These are phyloP conservation scores for Pseudogymnoascus sp. DNA, from an alignment of 2,329 filamentous ascomycete species.

Conservation along the genomic window DNA sequence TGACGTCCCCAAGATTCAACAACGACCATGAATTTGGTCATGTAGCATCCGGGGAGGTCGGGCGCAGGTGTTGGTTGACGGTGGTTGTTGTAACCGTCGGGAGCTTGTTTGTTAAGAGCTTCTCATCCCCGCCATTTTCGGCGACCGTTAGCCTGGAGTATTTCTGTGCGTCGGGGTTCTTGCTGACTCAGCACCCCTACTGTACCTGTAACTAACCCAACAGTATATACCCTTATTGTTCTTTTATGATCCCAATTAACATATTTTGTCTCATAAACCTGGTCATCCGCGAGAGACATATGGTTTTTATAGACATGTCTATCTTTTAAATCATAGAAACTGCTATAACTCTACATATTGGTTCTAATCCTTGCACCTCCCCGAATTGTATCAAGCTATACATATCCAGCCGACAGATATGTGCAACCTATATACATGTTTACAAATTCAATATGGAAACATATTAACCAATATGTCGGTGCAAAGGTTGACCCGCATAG, in stretches of 20 bases:
- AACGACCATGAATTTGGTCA: conserved; percentile 27
- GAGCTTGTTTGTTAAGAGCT: conserved; percentile 8
- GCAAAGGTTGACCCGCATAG: neutral
- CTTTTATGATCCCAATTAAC: neutral
- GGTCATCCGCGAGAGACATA: neutral
- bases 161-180: conserved; percentile 5
- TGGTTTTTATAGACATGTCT: neutral
- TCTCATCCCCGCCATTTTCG: conserved; percentile 9
- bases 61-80: conserved; percentile 13
- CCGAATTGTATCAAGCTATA: neutral
- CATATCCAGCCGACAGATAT: neutral
- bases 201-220: neutral
- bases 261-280: neutral
- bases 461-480: neutral
- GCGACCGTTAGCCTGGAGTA: conserved; percentile 5
- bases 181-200: conserved; percentile 6
- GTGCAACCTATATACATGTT: conserved; percentile 1
- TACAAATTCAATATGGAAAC: neutral
- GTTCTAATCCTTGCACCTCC: neutral
- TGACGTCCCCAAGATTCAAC: conserved; percentile 33
- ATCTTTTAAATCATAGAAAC: neutral
- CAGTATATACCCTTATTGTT: neutral
- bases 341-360: neutral
- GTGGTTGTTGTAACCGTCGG: conserved; percentile 10
- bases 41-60: conserved; percentile 30